Base-by-base conservation (phyloP, 805 yeast genomes). In the Cyberlindnera subsufficiens region DNA sequence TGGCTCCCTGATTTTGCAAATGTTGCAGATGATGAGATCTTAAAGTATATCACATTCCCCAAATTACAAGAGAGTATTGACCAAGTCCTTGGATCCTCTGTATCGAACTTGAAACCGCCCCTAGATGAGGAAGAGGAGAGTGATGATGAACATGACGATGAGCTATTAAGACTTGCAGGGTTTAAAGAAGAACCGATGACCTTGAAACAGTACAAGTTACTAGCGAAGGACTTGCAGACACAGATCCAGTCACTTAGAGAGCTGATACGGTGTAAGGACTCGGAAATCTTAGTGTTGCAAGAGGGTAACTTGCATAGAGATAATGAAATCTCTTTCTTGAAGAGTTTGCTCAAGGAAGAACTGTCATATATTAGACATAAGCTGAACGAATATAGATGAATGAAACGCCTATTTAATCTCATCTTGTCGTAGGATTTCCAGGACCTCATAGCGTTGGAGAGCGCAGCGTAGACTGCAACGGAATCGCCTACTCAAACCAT, bases 301-400 rank as follows among this genome's bases (percentile, higher is more conserved):
- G 46, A 46, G 6, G 35, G 41, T 0, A 38, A 37, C n/a, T 17
- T 10, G 6, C 44, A 40, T 8, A 53, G 53, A 37, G 56, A 54
- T 30, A 40, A 45, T 13, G 60, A 56, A 38, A 50, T 54, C 19
- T 11, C 37, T 1, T 56, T 54, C 39, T 42, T 56, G 37, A 54
- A 54, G 31, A 40, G 35, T 8, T 49, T 55, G 56, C 31, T 55
- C 14, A 53, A 51, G 18, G 58, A 55, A 17, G 60, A 55, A 27
- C 27, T 55, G n/a, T 47, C 55, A 1, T 54, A 47, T 37, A 51
- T 55, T 5, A 36, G 57, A n/a, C 40, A 50, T 32, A 53, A 44
- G 40, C 42, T 55, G 6, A 50, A 46, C 10, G 27, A 22, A 22
- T 6, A 22, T 22, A 22, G 27, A 22, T 22, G 27, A 22, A 22